A percentile compares a stretch with the other conserved stretches of the same genome.
Conservation (phyloP, 2,329 filamentous ascomycete species). For the Zymoseptoria tritici region DNA sequence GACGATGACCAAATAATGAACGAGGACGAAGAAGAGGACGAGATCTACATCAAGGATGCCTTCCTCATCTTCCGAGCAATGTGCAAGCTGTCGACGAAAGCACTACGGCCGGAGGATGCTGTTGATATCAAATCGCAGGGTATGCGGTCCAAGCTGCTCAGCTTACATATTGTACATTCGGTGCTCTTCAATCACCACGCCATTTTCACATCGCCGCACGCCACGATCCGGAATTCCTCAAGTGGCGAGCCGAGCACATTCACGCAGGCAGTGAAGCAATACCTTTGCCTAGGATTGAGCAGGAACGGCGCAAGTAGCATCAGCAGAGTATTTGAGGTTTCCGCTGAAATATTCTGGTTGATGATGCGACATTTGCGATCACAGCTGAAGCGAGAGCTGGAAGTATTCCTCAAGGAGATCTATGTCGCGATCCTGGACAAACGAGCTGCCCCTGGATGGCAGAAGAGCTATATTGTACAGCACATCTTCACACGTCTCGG, state of each 20-base stretch:
- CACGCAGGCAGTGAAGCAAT: constrained; percentile 91
- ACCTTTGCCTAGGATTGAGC: constrained; percentile 88
- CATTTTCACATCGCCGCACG: constrained; percentile 84
- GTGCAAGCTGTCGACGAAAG: constrained; percentile 93
- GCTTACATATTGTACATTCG: constrained; percentile 89
- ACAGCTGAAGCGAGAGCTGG: constrained; percentile 96
- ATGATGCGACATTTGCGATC: constrained; percentile 92
- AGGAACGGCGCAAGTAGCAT: constrained; percentile 92
- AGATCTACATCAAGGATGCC: constrained; percentile 93
- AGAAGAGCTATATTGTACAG: constrained; percentile 81
- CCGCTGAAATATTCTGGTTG: constrained; percentile 95
- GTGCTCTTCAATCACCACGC: constrained; percentile 88
- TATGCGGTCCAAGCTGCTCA: constrained; percentile 95
- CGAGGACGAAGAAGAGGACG: constrained; percentile 74
- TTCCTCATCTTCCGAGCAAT: constrained; percentile 96
- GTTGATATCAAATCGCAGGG: constrained; percentile 89
- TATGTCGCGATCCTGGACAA: constrained; percentile 88
- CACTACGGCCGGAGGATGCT: constrained; percentile 80
- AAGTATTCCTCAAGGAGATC: constrained; percentile 96
- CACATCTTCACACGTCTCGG: constrained; percentile 76
- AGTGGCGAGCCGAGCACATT: constrained; percentile 83
- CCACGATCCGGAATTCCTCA: constrained; percentile 86
- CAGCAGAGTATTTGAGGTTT: constrained; percentile 86
- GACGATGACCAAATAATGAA: constrained; percentile 47
- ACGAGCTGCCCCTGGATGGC: constrained; percentile 74